phyloP scores from a whole-genome alignment of 2,329 filamentous ascomycete genomes.

The Cladosporium austrohemisphaericum region DNA sequence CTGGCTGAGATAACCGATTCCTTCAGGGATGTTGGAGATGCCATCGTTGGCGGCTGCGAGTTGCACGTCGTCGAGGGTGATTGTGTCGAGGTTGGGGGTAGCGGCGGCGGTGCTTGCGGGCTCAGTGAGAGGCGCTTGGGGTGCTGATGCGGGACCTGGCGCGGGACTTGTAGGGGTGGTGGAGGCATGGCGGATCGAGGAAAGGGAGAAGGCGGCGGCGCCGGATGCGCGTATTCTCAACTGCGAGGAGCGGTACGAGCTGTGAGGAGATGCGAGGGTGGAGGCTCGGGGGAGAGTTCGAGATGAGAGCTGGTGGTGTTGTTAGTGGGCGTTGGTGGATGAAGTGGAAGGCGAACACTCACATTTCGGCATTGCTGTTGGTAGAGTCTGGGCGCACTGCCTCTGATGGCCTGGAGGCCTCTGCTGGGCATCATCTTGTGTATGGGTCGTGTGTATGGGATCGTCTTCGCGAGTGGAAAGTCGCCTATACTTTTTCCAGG shows the following conservation, averaged over 20 bases:
- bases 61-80: conserved; percentile 37
- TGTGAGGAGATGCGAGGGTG: conserved; percentile 4
- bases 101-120: conserved; percentile 20
- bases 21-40: conserved; percentile 61
- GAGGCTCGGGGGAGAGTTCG: conserved; percentile 15
- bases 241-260: not conserved
- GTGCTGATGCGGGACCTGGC: conserved; percentile 23
- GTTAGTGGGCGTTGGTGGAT: not conserved
- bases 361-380: conserved; percentile 30
- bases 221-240: conserved; percentile 1
- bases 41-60: conserved; percentile 32
- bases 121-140: conserved; percentile 24
- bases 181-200: conserved; percentile 25
- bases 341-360: not conserved
- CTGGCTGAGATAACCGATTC: conserved; percentile 75
- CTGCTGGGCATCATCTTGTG: conserved; percentile 46
- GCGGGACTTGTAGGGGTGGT: conserved; percentile 31
- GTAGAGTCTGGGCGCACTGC: conserved; percentile 23
- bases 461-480: no score
- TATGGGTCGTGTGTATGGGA: conserved; percentile 15
- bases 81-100: conserved; percentile 28
- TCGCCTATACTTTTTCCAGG: no score
- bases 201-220: conserved; percentile 16
- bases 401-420: conserved; percentile 39
- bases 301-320: conserved; percentile 9